phyloP scores from a whole-genome alignment of 345 rosid species.

The Syzygium aromaticum region DNA sequence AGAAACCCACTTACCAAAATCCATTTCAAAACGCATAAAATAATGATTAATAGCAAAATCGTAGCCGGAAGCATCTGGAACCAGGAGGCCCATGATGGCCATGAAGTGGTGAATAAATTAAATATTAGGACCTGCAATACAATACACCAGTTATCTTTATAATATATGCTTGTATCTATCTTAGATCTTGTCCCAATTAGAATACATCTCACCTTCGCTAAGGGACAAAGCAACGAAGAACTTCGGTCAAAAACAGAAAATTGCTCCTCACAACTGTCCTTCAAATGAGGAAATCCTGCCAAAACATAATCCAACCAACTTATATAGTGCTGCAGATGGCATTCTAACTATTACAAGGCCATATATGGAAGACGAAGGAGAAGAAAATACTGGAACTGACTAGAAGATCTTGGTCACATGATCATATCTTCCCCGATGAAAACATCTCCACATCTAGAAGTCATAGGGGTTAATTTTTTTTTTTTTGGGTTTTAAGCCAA shows the following conservation, averaged over 20 bases:
- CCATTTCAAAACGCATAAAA: background rate
- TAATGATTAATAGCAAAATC: background rate
- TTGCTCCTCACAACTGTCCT: conserved; percentile 2
- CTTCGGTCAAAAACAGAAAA: background rate
- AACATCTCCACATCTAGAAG: background rate
- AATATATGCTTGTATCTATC: background rate
- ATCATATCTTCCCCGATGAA: background rate
- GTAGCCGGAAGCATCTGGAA: background rate
- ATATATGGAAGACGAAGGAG: background rate
- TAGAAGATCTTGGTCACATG: background rate
- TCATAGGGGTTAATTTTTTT: background rate
- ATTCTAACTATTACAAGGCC: background rate
- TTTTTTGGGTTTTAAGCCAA: background rate
- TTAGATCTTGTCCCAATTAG: background rate
- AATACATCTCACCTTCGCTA: conserved; percentile 3
- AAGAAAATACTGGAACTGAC: background rate
- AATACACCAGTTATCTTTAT: background rate
- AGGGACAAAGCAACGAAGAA: background rate
- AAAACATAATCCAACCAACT: conserved; percentile 5
- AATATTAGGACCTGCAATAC: background rate
- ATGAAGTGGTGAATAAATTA: background rate
- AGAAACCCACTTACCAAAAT: background rate
- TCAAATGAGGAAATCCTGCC: background rate
- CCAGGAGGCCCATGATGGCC: background rate
- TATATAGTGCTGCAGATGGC: background rate